Evolutionary conservation across 345 rosid species (phyloP).

Genomic region (Nephelium lappaceum): DNA sequence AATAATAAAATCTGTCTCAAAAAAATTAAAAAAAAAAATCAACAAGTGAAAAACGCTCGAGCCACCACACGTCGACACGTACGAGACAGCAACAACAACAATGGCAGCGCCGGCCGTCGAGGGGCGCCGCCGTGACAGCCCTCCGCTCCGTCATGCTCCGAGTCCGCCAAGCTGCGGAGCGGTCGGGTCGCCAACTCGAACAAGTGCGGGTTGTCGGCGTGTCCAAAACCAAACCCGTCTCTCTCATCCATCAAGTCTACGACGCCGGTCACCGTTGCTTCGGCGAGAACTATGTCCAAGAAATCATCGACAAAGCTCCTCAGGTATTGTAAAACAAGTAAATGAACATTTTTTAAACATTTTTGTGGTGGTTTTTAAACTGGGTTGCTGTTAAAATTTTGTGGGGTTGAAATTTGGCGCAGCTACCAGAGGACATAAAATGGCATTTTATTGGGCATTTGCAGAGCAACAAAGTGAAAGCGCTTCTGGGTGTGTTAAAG

Average conservation of each 20-base stretch:
- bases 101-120: slow-evolving; percentile 67
- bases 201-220: slow-evolving; percentile 72
- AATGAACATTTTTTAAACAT: too few relatives aligned
- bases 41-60: background rate
- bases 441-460: slow-evolving; percentile 93
- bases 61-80: background rate
- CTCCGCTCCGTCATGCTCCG: slow-evolving; percentile 72
- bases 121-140: slow-evolving; percentile 55
- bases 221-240: slow-evolving; percentile 83
- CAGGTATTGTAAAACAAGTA: slow-evolving; percentile 43
- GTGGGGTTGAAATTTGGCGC: slow-evolving; percentile 18
- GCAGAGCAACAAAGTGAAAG: slow-evolving; percentile 92
- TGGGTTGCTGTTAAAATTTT: background rate
- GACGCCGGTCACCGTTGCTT: slow-evolving; percentile 90
- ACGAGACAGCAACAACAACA: background rate
- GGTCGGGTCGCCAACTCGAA: slow-evolving; percentile 50
- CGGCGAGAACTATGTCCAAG: slow-evolving; percentile 92
- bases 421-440: slow-evolving; percentile 85
- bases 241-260: slow-evolving; percentile 79
- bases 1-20: background rate
- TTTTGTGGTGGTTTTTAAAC: background rate
- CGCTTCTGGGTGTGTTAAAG: slow-evolving; percentile 55
- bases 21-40: background rate
- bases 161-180: slow-evolving; percentile 72
- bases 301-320: slow-evolving; percentile 82